These are phyloP conservation scores for Ascoidea asiatica DNA, from an alignment of 805 yeast species.

Conservation along the genomic window DNA sequence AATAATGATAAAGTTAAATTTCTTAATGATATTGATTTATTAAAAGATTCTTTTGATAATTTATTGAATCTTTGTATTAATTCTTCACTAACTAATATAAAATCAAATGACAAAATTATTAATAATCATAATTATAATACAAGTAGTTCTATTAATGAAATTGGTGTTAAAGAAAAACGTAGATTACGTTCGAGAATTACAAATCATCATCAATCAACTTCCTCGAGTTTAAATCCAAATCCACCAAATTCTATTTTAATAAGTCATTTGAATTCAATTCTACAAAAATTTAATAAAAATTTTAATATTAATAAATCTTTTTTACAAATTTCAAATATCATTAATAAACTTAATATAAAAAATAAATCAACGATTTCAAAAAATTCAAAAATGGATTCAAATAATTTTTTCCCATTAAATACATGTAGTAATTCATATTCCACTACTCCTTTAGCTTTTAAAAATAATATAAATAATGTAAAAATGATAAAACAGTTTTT, in stretches of 20 bases:
- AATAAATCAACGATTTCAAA: not conserved
- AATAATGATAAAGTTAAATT: constrained; percentile 6
- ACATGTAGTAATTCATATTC: not conserved
- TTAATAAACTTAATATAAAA: too few relatives aligned
- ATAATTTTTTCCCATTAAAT: too few relatives aligned
- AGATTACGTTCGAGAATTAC: not conserved
- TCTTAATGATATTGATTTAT: constrained; percentile 5
- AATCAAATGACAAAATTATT: not conserved
- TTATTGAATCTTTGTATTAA: constrained; percentile 4
- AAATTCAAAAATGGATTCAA: too few relatives aligned
- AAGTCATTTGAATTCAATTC: not conserved
- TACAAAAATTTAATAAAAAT: too few relatives aligned
- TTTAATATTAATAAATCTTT: too few relatives aligned
- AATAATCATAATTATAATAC: not conserved
- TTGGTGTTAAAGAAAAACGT: not conserved
- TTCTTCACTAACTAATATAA: not conserved
- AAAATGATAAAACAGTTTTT: too few relatives aligned
- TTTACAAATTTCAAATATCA: too few relatives aligned
- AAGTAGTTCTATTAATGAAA: not conserved
- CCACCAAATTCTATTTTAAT: not conserved
- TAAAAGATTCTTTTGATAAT: constrained; percentile 1
- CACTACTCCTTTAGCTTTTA: not conserved
- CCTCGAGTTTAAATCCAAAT: not conserved
- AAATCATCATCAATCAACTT: not conserved
- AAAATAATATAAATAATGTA: too few relatives aligned